Evolutionary conservation across 2,329 filamentous ascomycete species (phyloP), one percentile per base, ranked within the genome.

Genomic region (Fusarium piperis): DNA sequence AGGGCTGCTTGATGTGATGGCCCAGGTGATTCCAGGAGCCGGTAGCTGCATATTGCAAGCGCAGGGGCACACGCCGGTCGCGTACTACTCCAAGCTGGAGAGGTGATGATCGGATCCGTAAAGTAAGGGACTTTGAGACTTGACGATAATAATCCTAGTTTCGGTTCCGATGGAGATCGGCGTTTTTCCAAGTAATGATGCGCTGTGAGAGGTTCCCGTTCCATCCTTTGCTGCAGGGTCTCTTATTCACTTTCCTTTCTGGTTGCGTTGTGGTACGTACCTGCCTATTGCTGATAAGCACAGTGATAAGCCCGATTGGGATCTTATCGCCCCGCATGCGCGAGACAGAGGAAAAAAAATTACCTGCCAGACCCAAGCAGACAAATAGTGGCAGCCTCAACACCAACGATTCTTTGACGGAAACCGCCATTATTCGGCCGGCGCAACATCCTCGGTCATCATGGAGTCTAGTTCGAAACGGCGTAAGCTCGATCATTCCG

Each of bases 401-500:
- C 68, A 70, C 62, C 57, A 67, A 67, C 60, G 38, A 59, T 60
- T 56, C 57, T 70, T 62, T 41, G n/a, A 68, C 65, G 55, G 59
- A 30, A 65, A 67, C 53, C 55, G 55, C 53, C 63, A 59, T 62
- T 39, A 55, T 55, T 39, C 52, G 68, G 38, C 30, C 58, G 64
- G 67, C 58, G 44, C 58, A 58, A 44, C 55, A 46, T 59, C 59
- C 52, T 63, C 35, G 44, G 59, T 55, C 63, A 65, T 30, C 64
- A 87, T 88, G 86, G 85, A 86, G 70, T 80, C 80, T 26, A 83
- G 76, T 64, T 81, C 83, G 20, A 87, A 88, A 75, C 81, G 86
- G 65, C 84, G 85, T 55, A 88, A 87, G 76, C 78, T 86, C 32
- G 82, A 81, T 26, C 84, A 86, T 68, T 73, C 73, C 36, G 79